Base-by-base conservation (phyloP, 1,284 basidiomycete species). In the Agaricales sp. region DNA sequence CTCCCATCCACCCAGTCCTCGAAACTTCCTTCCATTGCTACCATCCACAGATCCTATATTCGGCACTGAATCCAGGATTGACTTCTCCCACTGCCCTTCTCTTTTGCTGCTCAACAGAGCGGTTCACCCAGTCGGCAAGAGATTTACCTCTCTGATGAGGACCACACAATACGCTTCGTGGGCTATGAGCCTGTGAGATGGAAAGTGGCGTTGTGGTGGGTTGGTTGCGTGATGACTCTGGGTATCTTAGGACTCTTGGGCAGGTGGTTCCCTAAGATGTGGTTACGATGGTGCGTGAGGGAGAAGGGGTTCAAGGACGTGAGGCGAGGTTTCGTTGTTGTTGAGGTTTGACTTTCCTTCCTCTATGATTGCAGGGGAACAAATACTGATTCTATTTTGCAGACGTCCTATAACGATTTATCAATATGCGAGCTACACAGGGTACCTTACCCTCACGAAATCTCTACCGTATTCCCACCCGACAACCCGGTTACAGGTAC, bases 241-340 rank as follows among this genome's bases (percentile, higher is more conserved):
- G 96, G 96, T 2, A 65, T 82, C 4, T 68, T 98, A 25, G 86
- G 80, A 6, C 75, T 99, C 13, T 64, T 96, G 3, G 92, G 92
- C 1, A 82, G 93, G 58, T 99, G 96, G 96, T 82, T 96, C 56
- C 95, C 96, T 45, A 78, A 74, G 2, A 58, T 93, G 38, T 96
- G 94, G 90, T 77, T 99, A 47, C 78, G 78, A 30, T 93, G 84
- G 75, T 85, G 91, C n/a, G 82, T 92, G 1, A 74, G 71, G 49
- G 90, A 95, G 64, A 86, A 78, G 49, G 82, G 87, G 2, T 99
- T 99, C 59, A 80, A 82, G 43, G 73, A 88, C 49, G 75, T 82
- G 8, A 69, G 72, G 44, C 65, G 78, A 56, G 84, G 88, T 11
- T 81, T 86, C 64, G 77, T 99, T 47, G 86, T 96, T 19, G 83